phyloP scores from a whole-genome alignment of 495 filamentous ascomycete genomes.

The Penicillium antarcticum region DNA sequence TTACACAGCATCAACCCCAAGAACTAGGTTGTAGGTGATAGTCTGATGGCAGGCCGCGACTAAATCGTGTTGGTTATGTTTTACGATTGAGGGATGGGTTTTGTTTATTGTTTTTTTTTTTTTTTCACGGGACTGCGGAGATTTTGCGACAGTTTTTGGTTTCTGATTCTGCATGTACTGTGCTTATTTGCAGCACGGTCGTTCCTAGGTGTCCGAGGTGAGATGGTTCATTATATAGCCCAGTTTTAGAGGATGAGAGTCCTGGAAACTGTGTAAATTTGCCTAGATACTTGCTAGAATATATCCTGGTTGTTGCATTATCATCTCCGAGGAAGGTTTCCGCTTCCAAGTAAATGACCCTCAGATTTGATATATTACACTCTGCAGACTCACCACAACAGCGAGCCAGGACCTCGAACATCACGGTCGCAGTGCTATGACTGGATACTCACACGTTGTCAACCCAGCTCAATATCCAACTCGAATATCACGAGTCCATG shows the following conservation, averaged over 20 bases:
- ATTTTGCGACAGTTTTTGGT: neutral
- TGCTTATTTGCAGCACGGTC: neutral
- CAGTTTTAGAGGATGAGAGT: neutral
- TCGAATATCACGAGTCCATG: neutral
- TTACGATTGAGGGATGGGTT: neutral
- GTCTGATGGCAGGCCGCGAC: slow-evolving; percentile 1
- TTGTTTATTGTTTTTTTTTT: no score
- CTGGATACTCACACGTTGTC: neutral
- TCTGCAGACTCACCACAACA: no score
- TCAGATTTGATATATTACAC: no score
- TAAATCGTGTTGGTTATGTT: neutral
- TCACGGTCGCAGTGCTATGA: neutral
- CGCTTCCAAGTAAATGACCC: no score
- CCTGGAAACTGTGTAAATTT: neutral
- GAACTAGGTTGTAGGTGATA: neutral
- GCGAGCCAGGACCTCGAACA: no score
- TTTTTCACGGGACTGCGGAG: neutral
- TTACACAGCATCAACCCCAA: slow-evolving; percentile 10
- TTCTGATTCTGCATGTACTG: neutral
- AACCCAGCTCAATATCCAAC: neutral
- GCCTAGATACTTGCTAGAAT: neutral
- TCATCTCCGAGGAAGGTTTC: no score
- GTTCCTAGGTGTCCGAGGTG: neutral
- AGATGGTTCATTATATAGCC: slow-evolving; percentile 4
- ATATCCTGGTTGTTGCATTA: neutral